A percentile compares a stretch with the other conserved stretches of the same genome.
These are phyloP conservation scores for Phytophthora ramorum DNA, from an alignment of 352 stramenopile species.

Conservation along the genomic window DNA sequence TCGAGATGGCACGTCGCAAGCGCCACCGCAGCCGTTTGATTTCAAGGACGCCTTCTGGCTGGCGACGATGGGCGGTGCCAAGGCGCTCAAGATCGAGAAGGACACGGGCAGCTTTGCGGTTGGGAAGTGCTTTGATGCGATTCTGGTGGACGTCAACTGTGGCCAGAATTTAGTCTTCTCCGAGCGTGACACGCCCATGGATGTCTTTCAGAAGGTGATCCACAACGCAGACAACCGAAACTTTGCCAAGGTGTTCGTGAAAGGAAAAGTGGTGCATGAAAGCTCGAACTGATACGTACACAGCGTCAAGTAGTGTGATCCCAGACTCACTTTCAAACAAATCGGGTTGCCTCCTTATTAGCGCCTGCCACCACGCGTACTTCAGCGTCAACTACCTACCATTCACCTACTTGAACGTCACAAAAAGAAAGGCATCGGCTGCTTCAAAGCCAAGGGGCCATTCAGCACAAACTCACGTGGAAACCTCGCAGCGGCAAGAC, in stretches of 20 bases:
- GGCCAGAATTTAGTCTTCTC: conserved; percentile 65
- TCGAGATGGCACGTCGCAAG: conserved; percentile 26
- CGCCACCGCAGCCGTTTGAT: conserved; percentile 42
- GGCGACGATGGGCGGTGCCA: conserved; percentile 86
- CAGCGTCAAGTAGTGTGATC: too few relatives aligned
- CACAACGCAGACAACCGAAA: conserved; percentile 90
- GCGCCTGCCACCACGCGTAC: neutral
- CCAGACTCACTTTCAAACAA: neutral
- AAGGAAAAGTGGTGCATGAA: conserved; percentile 39
- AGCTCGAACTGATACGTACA: too few relatives aligned
- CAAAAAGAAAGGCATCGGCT: neutral
- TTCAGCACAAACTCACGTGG: conserved; percentile 5
- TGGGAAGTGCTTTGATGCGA: conserved; percentile 88
- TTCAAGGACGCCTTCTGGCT: conserved; percentile 90
- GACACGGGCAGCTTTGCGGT: conserved; percentile 81
- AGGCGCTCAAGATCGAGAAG: conserved; percentile 70
- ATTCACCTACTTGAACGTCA: conserved; percentile 13
- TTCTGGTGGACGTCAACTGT: conserved; percentile 68
- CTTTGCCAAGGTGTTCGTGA: conserved; percentile 80
- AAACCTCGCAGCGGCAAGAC: conserved; percentile 36
- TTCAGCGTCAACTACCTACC: neutral
- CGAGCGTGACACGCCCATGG: conserved; percentile 41
- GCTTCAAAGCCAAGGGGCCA: neutral
- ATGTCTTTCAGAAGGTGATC: conserved; percentile 88
- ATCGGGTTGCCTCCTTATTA: neutral